Percentiles rank a stretch among this genome's conserved stretches.
phyloP scores from a whole-genome alignment of 1,139 yeast genomes.

The Suhomyces bolitotheri region DNA sequence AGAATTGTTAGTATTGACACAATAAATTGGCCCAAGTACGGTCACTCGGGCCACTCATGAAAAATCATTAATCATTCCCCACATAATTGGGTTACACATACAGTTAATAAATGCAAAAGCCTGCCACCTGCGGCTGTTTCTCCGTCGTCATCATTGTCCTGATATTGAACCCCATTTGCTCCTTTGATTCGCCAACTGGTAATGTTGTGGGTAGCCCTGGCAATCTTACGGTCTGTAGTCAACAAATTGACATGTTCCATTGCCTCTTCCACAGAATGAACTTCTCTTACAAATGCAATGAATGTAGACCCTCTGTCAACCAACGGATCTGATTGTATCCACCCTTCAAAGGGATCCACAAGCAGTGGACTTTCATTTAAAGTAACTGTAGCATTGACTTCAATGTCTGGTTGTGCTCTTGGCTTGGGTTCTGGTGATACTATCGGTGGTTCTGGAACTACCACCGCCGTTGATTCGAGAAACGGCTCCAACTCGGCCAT shows the following conservation, averaged over 20 bases:
- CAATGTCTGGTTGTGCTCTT: constrained; percentile 4
- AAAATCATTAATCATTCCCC: neutral
- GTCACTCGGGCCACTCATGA: too few relatives aligned
- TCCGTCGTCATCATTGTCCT: constrained; percentile 96
- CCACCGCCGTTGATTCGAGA: constrained; percentile 31
- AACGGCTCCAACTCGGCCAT: constrained; percentile 63
- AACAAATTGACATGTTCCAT: constrained; percentile 49
- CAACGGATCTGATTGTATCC: constrained; percentile 78
- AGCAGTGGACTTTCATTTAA: too few relatives aligned
- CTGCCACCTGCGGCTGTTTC: constrained; percentile 96
- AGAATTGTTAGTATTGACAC: constrained; percentile 10
- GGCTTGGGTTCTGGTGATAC: constrained; percentile 13
- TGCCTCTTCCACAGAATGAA: constrained; percentile 66
- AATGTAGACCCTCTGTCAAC: constrained; percentile 85
- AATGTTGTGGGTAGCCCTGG: constrained; percentile 77
- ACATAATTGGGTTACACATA: constrained; percentile 39
- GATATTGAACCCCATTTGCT: constrained; percentile 54
- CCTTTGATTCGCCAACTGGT: constrained; percentile 78
- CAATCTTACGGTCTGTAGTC: constrained; percentile 63
- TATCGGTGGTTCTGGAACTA: constrained; percentile 18
- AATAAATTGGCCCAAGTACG: too few relatives aligned
- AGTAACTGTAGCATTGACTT: neutral
- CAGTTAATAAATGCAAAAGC: constrained; percentile 72
- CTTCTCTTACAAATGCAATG: constrained; percentile 70
- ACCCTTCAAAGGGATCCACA: constrained; percentile 56